phyloP scores from a whole-genome alignment of 2,329 filamentous ascomycete species.

The Fusarium lateritium region DNA sequence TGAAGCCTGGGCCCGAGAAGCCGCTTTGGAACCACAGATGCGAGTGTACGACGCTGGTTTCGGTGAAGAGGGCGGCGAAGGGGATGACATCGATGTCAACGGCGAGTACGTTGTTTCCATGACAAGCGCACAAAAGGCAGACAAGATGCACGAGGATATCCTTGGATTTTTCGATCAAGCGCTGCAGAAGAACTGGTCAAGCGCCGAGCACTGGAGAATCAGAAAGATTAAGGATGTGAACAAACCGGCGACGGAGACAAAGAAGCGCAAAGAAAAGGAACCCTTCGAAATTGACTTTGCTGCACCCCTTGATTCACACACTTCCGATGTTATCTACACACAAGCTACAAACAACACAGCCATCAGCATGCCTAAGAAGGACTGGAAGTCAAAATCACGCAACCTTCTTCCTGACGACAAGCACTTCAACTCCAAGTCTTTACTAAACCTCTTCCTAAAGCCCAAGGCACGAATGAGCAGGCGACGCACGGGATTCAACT shows the following conservation, averaged over 20 bases:
- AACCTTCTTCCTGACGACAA: conserved; percentile 98
- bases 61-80: conserved; percentile 67
- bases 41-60: conserved; percentile 78
- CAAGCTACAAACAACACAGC: conserved; percentile 83
- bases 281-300: conserved; percentile 94
- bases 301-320: conserved; percentile 77
- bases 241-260: conserved; percentile 73
- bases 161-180: conserved; percentile 98
- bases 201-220: conserved; percentile 99
- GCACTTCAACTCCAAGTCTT: conserved; percentile 94
- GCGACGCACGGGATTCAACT: conserved; percentile 68
- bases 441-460: conserved; percentile 93
- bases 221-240: conserved; percentile 86
- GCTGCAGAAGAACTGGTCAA: conserved; percentile 96
- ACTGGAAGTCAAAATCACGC: conserved; percentile 94
- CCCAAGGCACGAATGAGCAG: conserved; percentile 88
- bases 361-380: conserved; percentile 90
- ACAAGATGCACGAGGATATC: conserved; percentile 89
- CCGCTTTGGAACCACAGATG: conserved; percentile 87
- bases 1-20: conserved; percentile 94
- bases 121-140: conserved; percentile 74
- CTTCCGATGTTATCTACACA: conserved; percentile 85
- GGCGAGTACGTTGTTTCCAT: conserved; percentile 86
- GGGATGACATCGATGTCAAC: conserved; percentile 64
- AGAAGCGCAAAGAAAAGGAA: conserved; percentile 92